Evolutionary conservation across 1,284 basidiomycete genomes (phyloP), one percentile per base, ranked within the genome.

Genomic region (Ganoderma resinaceum): DNA sequence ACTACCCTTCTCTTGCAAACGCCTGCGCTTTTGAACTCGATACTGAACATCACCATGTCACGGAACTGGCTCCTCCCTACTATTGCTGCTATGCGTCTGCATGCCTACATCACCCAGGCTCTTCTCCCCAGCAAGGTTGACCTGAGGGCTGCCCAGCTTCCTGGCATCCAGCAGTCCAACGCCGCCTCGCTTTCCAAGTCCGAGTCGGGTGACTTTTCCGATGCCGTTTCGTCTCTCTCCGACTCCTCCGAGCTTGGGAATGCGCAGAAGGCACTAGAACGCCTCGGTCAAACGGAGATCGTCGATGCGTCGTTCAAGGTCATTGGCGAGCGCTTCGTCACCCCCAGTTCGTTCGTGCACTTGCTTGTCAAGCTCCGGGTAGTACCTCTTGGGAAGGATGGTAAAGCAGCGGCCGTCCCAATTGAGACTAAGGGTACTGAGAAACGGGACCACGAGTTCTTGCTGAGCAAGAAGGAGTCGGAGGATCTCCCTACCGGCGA

Each of bases 11-110:
- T 96, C 20, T 84, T 94, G 1, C 89, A 90, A 73, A 86, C 88
- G 0, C 94, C 94, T 3, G 78, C 85, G n/a, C 82, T 98, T 4
- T 86, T 98, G 40, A 93, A 89, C 65, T 94, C 95, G 0, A 84
- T 99, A 60, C 85, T 96, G 68, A 93, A 91, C 74, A 95, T 99
- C 75, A 86, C 92, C 0, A 86, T 94, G 29, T 88, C 96, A 0
- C 95, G 96, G 76, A 96, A 91, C 78, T 99, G 97, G 96, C 89
- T 99, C n/a, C 78, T 87, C 14, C 92, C 95, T 0, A 92, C 95
- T 0, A 83, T 96, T 38, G 83, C 88, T 37, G 85, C 93, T 71
- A 94, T 97, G 88, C 91, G 92, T 61, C 84, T 99, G 23, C 93
- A 97, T 70, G 90, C 95, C 18, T 91, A 91, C 78, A 83, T 99